A percentile compares a stretch with the other conserved stretches of the same genome.
phyloP scores from a whole-genome alignment of 1,139 yeast genomes.

The Candida sanyaensis region DNA sequence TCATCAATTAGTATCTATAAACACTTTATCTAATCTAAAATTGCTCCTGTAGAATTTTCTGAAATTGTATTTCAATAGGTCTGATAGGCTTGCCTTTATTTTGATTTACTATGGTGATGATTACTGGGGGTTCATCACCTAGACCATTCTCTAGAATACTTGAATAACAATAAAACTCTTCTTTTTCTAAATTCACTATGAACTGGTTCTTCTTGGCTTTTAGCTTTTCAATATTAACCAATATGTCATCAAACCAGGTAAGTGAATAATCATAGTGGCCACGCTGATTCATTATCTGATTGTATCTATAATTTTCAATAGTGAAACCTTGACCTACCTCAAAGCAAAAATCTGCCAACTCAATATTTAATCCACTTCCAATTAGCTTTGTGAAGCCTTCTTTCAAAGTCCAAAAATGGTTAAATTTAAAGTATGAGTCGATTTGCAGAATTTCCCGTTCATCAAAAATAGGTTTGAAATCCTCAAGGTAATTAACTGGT shows the following conservation, averaged over 20 bases:
- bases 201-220: constrained; percentile 12
- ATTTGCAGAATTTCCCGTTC: constrained; percentile 33
- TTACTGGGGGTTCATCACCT: constrained; percentile 23
- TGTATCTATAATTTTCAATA: constrained; percentile 3
- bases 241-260: constrained; percentile 17
- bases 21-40: neutral
- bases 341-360: constrained; percentile 34
- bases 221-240: constrained; percentile 13
- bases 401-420: constrained; percentile 71
- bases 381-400: constrained; percentile 66
- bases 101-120: constrained; percentile 26
- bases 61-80: constrained; percentile 11
- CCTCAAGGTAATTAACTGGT: constrained; percentile 32
- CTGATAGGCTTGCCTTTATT: constrained; percentile 5
- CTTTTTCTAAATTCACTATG: constrained; percentile 11
- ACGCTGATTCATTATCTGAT: neutral
- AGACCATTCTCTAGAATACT: constrained; percentile 17
- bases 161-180: constrained; percentile 22
- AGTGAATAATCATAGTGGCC: constrained; percentile 7
- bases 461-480: constrained; percentile 54
- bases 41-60: constrained; percentile 2
- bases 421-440: constrained; percentile 33
- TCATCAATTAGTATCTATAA: constrained; percentile 19
- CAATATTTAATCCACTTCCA: constrained; percentile 63
- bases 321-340: constrained; percentile 6